Evolutionary conservation across 2,329 filamentous ascomycete species (phyloP).

Genomic region (Mycosphaerella arachidis): DNA sequence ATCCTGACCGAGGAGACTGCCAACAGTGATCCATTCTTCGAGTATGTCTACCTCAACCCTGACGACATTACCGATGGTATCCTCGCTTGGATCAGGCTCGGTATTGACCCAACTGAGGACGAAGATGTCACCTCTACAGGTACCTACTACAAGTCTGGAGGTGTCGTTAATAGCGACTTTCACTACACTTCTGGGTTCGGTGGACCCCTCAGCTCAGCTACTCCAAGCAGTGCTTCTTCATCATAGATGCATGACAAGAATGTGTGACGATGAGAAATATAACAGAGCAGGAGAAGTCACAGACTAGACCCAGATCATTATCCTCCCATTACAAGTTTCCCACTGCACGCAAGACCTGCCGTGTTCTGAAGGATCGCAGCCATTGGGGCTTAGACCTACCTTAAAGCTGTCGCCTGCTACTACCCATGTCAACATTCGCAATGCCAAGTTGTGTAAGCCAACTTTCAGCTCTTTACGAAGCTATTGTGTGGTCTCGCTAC

Average conservation of each 20-base stretch:
- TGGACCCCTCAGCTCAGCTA: background rate
- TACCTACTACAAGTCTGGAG: conserved; percentile 20
- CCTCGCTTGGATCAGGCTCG: conserved; percentile 52
- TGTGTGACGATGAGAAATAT: background rate
- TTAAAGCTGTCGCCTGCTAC: background rate
- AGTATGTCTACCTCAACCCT: conserved; percentile 42
- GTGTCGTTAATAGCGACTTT: conserved; percentile 20
- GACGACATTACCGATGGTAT: conserved; percentile 45
- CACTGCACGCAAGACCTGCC: background rate
- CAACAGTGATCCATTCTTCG: conserved; percentile 54
- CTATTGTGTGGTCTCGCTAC: background rate
- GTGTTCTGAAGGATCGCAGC: background rate
- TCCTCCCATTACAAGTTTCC: background rate
- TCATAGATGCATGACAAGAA: background rate
- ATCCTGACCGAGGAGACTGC: conserved; percentile 45
- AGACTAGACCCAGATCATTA: background rate
- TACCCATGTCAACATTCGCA: background rate
- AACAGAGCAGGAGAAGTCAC: background rate
- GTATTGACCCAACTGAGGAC: conserved; percentile 40
- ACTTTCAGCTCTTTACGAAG: background rate
- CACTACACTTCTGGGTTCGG: conserved; percentile 14
- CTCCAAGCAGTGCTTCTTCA: conserved; percentile 10
- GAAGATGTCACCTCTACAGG: conserved; percentile 17
- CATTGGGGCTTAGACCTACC: background rate
- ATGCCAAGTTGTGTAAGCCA: background rate